phyloP scores from a whole-genome alignment of 1,284 basidiomycete genomes.

The Kalmanozyma brasiliensis region DNA sequence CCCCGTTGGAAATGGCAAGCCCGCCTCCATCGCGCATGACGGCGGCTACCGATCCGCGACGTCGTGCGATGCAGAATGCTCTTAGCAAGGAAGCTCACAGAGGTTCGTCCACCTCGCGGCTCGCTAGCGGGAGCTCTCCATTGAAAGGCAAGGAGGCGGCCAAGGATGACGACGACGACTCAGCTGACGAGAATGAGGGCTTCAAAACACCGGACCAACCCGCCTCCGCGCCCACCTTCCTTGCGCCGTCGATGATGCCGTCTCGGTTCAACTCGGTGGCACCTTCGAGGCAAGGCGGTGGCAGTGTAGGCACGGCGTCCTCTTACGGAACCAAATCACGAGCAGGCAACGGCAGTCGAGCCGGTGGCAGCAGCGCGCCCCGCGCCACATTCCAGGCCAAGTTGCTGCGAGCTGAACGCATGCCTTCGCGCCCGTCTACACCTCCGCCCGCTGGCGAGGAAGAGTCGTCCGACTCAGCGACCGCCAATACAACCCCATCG shows the following conservation, averaged over 20 bases:
- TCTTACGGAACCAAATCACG: slow-evolving; percentile 39
- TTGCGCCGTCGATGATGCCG: slow-evolving; percentile 31
- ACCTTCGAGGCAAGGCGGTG: slow-evolving; percentile 42
- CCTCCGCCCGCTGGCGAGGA: slow-evolving; percentile 29
- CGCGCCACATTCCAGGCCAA: slow-evolving; percentile 46
- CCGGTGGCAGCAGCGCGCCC: slow-evolving; percentile 29
- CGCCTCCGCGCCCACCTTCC: slow-evolving; percentile 31
- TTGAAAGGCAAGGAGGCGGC: slow-evolving; percentile 31
- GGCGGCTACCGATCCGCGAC: slow-evolving; percentile 31
- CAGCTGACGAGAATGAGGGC: slow-evolving; percentile 13
- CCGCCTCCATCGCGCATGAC: slow-evolving; percentile 51
- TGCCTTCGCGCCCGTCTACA: slow-evolving; percentile 41
- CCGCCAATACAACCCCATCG: slow-evolving; percentile 32
- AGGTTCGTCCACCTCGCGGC: slow-evolving; percentile 14
- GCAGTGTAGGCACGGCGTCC: slow-evolving; percentile 32
- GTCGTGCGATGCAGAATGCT: slow-evolving; percentile 44
- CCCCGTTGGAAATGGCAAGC: slow-evolving; percentile 39
- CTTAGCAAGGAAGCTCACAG: slow-evolving; percentile 24
- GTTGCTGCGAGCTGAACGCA: slow-evolving; percentile 42
- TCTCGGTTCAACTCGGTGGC: slow-evolving; percentile 42
- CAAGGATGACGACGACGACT: slow-evolving; percentile 12
- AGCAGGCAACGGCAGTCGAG: slow-evolving; percentile 23
- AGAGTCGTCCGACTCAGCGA: slow-evolving; percentile 32
- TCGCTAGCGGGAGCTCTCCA: slow-evolving; percentile 27
- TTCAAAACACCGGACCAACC: slow-evolving; percentile 27